phyloP scores from a whole-genome alignment of 83 land plant species.

The Thuja plicata region DNA sequence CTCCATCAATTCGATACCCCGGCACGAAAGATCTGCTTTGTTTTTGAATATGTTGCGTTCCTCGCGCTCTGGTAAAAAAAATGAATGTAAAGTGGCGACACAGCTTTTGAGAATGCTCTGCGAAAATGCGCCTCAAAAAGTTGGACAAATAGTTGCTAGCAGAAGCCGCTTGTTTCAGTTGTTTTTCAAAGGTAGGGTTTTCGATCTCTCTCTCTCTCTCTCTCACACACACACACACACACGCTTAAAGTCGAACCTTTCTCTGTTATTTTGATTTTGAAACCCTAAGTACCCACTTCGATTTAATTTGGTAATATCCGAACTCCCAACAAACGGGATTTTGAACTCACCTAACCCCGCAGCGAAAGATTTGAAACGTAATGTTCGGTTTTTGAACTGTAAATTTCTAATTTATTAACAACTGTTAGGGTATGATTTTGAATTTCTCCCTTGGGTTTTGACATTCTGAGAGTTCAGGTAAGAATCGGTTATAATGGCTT shows the following conservation, averaged over 20 bases:
- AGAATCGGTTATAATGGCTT: neutral
- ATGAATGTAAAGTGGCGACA: constrained; percentile 19
- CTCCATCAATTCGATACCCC: constrained; percentile 27
- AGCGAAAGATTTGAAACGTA: neutral
- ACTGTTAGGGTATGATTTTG: neutral
- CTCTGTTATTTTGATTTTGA: neutral
- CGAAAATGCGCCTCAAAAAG: constrained; percentile 47
- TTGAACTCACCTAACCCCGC: neutral
- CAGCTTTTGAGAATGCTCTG: constrained; percentile 52
- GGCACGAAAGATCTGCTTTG: constrained; percentile 34
- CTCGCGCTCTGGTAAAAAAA: neutral
- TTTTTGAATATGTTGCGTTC: constrained; percentile 40
- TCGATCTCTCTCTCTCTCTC: neutral
- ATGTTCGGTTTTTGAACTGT: neutral
- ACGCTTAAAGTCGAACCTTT: neutral
- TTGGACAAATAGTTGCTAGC: constrained; percentile 44
- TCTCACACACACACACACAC: neutral
- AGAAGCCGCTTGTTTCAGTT: constrained; percentile 46
- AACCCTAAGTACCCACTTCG: neutral
- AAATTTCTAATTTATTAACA: neutral
- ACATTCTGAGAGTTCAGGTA: neutral
- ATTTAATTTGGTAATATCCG: neutral
- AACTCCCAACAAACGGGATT: neutral
- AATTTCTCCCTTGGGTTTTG: neutral
- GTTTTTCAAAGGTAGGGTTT: constrained; percentile 54